Evolutionary conservation across 1,139 yeast species (phyloP).

Genomic region (Saccharomycopsis phalli): DNA sequence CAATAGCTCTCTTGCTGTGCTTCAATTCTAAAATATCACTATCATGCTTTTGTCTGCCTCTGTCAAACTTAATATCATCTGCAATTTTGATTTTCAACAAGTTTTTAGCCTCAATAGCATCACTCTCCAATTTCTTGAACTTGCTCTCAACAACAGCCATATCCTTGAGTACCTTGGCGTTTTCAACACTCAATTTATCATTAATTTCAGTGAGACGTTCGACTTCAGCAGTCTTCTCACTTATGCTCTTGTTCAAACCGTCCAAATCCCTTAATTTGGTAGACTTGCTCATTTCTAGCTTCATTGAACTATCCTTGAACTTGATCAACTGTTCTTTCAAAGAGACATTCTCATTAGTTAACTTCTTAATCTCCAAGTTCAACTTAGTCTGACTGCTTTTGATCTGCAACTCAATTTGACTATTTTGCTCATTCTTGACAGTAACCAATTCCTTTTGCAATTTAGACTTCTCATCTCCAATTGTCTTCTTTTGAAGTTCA

Average conservation of each 20-base stretch:
- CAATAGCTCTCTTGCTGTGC: conserved; percentile 15
- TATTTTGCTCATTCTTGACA: conserved; percentile 22
- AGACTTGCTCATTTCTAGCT: conserved; percentile 16
- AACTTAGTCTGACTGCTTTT: conserved; percentile 19
- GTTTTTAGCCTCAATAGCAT: conserved; percentile 31
- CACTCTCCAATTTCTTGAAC: conserved; percentile 31
- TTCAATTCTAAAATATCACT: conserved; percentile 28
- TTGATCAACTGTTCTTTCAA: conserved; percentile 19
- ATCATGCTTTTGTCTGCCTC: conserved; percentile 32
- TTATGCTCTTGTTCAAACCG: conserved; percentile 20
- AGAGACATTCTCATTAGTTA: conserved; percentile 20
- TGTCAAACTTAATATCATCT: conserved; percentile 34
- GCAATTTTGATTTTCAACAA: conserved; percentile 30
- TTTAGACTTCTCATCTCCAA: conserved; percentile 16
- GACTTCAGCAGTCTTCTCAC: conserved; percentile 24
- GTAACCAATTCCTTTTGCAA: conserved; percentile 21
- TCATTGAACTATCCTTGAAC: conserved; percentile 17
- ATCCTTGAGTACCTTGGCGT: conserved; percentile 22
- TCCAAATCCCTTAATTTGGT: conserved; percentile 17
- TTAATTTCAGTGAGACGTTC: conserved; percentile 43
- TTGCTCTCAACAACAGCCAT: conserved; percentile 24
- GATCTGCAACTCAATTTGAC: conserved; percentile 20
- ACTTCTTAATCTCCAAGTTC: conserved; percentile 13
- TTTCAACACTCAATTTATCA: conserved; percentile 30
- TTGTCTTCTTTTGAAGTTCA: conserved; percentile 18